Conservation (phyloP, 2,329 filamentous ascomycete genomes). For the Tolypocladium inflatum region DNA sequence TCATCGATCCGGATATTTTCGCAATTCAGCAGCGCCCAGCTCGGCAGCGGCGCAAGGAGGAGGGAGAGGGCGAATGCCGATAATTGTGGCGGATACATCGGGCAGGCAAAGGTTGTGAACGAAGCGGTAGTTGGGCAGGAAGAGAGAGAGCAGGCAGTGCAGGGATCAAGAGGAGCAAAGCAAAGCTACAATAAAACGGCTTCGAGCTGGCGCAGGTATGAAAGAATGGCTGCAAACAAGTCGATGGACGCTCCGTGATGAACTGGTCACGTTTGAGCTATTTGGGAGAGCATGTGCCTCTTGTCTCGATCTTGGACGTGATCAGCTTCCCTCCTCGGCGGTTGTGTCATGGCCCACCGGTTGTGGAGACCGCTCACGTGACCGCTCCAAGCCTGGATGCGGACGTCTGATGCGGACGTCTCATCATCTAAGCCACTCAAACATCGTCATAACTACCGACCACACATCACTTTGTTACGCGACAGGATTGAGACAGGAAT, state of each 20-base stretch:
- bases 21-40: conserved; percentile 49
- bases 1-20: conserved; percentile 48
- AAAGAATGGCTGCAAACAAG: not conserved
- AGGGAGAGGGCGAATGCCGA: conserved; percentile 26
- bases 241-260: conserved; percentile 9
- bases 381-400: conserved; percentile 3
- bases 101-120: conserved; percentile 1
- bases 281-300: conserved; percentile 10
- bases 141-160: not conserved
- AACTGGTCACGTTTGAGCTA: conserved; percentile 19
- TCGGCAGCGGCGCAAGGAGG: conserved; percentile 25
- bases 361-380: conserved; percentile 16
- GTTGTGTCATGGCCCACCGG: conserved; percentile 20
- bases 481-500: not conserved
- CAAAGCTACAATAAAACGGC: not conserved
- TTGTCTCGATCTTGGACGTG: conserved; percentile 10
- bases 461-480: not conserved
- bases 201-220: not conserved
- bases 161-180: not conserved
- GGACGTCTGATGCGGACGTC: no score
- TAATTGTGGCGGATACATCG: conserved; percentile 30
- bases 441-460: not conserved
- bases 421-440: not conserved
- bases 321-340: conserved; percentile 16
- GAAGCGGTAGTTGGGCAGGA: not conserved